Base-by-base conservation (phyloP, 176 grass and related monocot species). In the Echinochloa phyllopogon region DNA sequence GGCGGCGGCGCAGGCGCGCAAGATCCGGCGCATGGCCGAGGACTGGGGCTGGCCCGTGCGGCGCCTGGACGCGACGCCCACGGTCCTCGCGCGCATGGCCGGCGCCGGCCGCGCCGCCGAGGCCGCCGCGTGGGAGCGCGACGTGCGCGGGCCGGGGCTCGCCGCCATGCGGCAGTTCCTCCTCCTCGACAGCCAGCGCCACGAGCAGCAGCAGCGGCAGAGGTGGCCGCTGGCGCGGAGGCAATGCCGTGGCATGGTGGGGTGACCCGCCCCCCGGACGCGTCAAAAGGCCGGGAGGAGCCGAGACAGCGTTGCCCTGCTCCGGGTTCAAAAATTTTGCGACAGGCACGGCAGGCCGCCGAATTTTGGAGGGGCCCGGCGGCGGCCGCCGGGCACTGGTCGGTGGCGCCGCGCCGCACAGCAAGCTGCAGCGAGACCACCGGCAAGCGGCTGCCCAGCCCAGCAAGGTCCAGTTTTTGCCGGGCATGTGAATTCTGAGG, bases 1-100 rank as follows among this genome's bases (percentile, higher is more conserved):
- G 24, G 95, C 92, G 25, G 86, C 78, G 25, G 86, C 69, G 72
- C 95, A 98, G 78, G 89, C 78, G 78, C 20, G 85, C 81, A 98
- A 98, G 89, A 98, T 98, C 58, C 77, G 90, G 13, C 73, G 81
- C 36, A 89, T 98, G 85, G 80, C 65, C 2, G 77, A 42, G 10
- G 82, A 23, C 20, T 95, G 89, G 92, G 86, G 90, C 17, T 98
- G 95, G 95, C 78, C 92, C 56, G 52, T 95, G 37, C 78, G 45
- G 13, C 91, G 92, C 39, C 88, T 98, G 10, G 89, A 98, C 89
- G 95, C 92, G 12, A 95, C 92, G 11, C 82, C 67, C 4, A 88
- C 89, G 7, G 71, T 98, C 23, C 50, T 23, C 15, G 91, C 90
- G 82, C 87, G 87, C 39, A 75, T 98, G 36, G 61, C 80, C 45